phyloP scores from a whole-genome alignment of 306 rosid genomes.

The Alnus glutinosa region DNA sequence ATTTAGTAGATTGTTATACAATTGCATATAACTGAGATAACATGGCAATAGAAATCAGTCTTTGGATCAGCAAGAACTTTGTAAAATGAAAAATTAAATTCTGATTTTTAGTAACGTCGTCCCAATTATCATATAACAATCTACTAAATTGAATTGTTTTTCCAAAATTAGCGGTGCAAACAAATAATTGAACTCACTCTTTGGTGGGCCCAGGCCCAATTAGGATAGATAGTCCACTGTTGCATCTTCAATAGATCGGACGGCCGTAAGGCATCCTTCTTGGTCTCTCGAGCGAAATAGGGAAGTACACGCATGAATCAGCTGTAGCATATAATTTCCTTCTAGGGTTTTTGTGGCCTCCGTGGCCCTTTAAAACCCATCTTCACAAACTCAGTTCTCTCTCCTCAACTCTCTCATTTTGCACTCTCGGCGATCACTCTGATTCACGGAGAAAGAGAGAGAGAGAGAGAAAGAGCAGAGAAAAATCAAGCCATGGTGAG shows the following conservation, averaged over 20 bases:
- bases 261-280: not conserved
- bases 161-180: too few relatives aligned
- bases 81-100: too few relatives aligned
- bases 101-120: too few relatives aligned
- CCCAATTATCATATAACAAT: too few relatives aligned
- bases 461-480: not conserved
- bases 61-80: too few relatives aligned
- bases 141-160: too few relatives aligned
- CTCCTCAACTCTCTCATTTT: not conserved
- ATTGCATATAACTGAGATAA: too few relatives aligned
- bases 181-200: too few relatives aligned
- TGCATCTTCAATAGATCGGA: not conserved
- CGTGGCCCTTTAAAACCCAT: constrained; percentile 18
- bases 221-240: not conserved
- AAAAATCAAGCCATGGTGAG: constrained; percentile 42
- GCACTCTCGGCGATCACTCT: not conserved
- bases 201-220: not conserved
- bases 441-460: constrained; percentile 6
- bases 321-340: not conserved
- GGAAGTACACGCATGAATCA: not conserved
- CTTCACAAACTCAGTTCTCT: not conserved
- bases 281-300: not conserved
- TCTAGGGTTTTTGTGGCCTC: constrained; percentile 46
- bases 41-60: too few relatives aligned
- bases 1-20: too few relatives aligned